These are phyloP conservation scores for Antarctomyces pellizariae DNA, from an alignment of 495 filamentous ascomycete species.

Conservation along the genomic window DNA sequence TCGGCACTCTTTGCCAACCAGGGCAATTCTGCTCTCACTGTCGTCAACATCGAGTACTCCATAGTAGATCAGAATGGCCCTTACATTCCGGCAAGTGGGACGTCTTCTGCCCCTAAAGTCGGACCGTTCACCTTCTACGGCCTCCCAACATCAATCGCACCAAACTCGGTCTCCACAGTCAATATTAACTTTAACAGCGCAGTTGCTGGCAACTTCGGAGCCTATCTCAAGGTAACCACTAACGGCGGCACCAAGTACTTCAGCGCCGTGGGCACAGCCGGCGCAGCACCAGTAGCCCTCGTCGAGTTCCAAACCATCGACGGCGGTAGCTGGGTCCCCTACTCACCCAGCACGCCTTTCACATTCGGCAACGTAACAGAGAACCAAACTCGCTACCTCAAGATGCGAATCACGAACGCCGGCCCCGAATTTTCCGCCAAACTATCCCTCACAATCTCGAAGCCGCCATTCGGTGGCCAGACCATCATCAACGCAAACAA, in stretches of 20 bases:
- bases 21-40: slow-evolving; percentile 15
- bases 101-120: slow-evolving; percentile 11
- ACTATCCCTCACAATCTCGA: slow-evolving; percentile 24
- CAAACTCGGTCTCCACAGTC: slow-evolving; percentile 13
- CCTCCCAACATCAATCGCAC: slow-evolving; percentile 15
- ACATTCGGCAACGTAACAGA: slow-evolving; percentile 23
- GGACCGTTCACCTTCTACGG: slow-evolving; percentile 19
- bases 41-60: slow-evolving; percentile 16
- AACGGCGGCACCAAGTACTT: slow-evolving; percentile 19
- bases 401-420: slow-evolving; percentile 21
- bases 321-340: slow-evolving; percentile 21
- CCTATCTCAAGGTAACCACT: slow-evolving; percentile 17
- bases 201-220: slow-evolving; percentile 17
- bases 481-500: slow-evolving; percentile 19
- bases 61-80: slow-evolving; percentile 15
- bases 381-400: slow-evolving; percentile 15
- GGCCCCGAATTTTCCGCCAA: slow-evolving; percentile 14
- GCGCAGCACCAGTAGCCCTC: slow-evolving; percentile 18
- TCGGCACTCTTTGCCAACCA: slow-evolving; percentile 16
- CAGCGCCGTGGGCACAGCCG: slow-evolving; percentile 18
- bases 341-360: slow-evolving; percentile 14
- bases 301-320: slow-evolving; percentile 23
- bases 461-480: slow-evolving; percentile 20
- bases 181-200: slow-evolving; percentile 19
- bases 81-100: slow-evolving; percentile 15